Evolutionary conservation across 768 basidiomycete species (phyloP).

Genomic region (Mycena amicta): DNA sequence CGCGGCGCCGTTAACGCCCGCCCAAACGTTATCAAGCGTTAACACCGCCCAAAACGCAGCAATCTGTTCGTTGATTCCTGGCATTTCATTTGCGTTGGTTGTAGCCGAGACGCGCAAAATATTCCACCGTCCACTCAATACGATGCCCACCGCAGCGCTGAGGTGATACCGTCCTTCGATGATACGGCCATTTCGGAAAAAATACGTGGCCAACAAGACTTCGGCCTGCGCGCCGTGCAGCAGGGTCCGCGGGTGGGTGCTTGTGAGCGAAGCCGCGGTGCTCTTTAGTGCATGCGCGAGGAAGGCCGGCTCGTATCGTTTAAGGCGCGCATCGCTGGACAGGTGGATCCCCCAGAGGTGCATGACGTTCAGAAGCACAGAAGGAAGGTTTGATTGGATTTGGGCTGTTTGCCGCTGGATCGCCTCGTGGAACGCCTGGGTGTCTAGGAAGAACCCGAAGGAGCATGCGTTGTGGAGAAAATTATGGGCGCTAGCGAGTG

Average conservation of each 20-base stretch:
- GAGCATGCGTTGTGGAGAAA: constrained; percentile 42
- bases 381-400: constrained; percentile 18
- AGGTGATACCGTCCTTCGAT: constrained; percentile 47
- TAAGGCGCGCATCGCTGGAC: constrained; percentile 27
- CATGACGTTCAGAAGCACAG: constrained; percentile 30
- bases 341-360: constrained; percentile 28
- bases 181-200: constrained; percentile 42
- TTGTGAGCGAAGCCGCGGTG: constrained; percentile 30
- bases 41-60: constrained; percentile 15
- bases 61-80: constrained; percentile 4
- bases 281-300: constrained; percentile 38
- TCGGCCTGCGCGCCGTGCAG: constrained; percentile 41
- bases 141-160: constrained; percentile 39
- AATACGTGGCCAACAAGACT: constrained; percentile 46
- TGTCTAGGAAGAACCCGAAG: constrained; percentile 50
- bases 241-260: constrained; percentile 34
- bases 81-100: not conserved
- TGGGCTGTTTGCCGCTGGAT: constrained; percentile 17
- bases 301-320: constrained; percentile 33
- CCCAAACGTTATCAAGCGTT: constrained; percentile 41
- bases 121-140: constrained; percentile 31
- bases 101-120: constrained; percentile 10
- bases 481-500: constrained; percentile 12
- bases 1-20: constrained; percentile 35
- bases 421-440: constrained; percentile 38